Evolutionary conservation across 768 basidiomycete species (phyloP), one percentile per base, ranked within the genome.

Genomic region (Tulasnella sp.): DNA sequence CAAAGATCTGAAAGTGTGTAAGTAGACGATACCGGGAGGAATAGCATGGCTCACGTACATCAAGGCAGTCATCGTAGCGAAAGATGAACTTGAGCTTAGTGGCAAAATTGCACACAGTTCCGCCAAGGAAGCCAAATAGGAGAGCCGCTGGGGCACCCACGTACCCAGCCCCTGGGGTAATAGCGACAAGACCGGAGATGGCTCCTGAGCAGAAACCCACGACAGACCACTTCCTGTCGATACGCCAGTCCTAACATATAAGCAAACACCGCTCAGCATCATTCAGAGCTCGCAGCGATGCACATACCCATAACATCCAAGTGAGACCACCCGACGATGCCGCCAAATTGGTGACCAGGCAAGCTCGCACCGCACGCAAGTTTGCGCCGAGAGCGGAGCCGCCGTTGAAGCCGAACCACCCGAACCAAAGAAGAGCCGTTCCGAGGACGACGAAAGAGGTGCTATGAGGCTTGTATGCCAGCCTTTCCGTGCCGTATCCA

Each of bases 201-300:
- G 90, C 89, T 17, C 94, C 94, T 2, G 92, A 91, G 70, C 94
- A 98, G 72, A 94, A 94, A 6, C 92, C 91, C 59, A 97, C 89
- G 1, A 80, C 84, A 49, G 80, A 83, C 92, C 91, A 96, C 67
- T 96, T 94, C 68, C 77, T 78, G 70, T 96, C 93, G 45, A 96
- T 77, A 58, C 93, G 82, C 70, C 81, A 97, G 73, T 98, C n/a
- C n/a, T n/a, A n/a, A n/a, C n/a, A n/a, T n/a, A n/a, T n/a, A n/a
- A n/a, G n/a, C 93, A 77, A 72, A 19, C 32, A 36, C 12, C 7
- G 25, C 45, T 37, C 17, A 4, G 27, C 2, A 12, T 2, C 6
- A 34, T 4, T n/a, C 17, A 17, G 8, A 40, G 25, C 34, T 21
- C 74, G 4, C 67, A 83, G n/a, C n/a, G n/a, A n/a, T n/a, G n/a